Percentiles rank a stretch among this genome's conserved stretches.
These are phyloP conservation scores for Ogataea paradorogensis DNA, from an alignment of 805 yeast genomes.

Conservation along the genomic window DNA sequence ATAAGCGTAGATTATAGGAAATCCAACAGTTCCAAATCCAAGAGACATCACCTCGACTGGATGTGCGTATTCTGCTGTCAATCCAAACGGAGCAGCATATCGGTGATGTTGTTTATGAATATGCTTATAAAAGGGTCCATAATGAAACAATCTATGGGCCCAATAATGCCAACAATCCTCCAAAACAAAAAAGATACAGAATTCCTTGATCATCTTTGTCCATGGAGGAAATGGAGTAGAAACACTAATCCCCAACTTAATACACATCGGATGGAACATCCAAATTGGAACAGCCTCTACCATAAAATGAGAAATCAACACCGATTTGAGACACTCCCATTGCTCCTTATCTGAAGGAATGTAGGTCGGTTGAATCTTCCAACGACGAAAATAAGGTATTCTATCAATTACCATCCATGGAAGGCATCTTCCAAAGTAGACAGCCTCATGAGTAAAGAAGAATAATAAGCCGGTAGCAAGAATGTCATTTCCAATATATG, in stretches of 20 bases:
- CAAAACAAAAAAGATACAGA: slow-evolving; percentile 47
- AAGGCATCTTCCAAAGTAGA: slow-evolving; percentile 56
- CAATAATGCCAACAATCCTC: slow-evolving; percentile 63
- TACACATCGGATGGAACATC: slow-evolving; percentile 59
- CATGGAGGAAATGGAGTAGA: slow-evolving; percentile 53
- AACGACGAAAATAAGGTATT: slow-evolving; percentile 49
- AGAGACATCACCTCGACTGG: slow-evolving; percentile 56
- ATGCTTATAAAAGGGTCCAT: slow-evolving; percentile 53
- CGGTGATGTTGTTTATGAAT: slow-evolving; percentile 60
- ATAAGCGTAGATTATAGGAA: slow-evolving; percentile 54
- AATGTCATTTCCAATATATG: slow-evolving; percentile 50
- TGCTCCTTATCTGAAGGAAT: slow-evolving; percentile 54
- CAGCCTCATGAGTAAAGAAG: slow-evolving; percentile 53
- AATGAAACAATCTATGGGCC: slow-evolving; percentile 55
- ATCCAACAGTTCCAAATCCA: slow-evolving; percentile 60
- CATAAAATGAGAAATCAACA: slow-evolving; percentile 51
- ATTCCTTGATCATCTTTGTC: slow-evolving; percentile 41
- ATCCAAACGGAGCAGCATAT: slow-evolving; percentile 62
- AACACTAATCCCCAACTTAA: slow-evolving; percentile 45
- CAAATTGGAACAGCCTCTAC: slow-evolving; percentile 62
- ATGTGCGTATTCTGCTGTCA: slow-evolving; percentile 61
- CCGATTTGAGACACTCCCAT: slow-evolving; percentile 61
- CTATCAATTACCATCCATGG: slow-evolving; percentile 58
- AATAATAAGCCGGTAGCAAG: slow-evolving; percentile 58
- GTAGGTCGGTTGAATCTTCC: slow-evolving; percentile 53